Base-by-base conservation (phyloP, 1,139 yeast species). In the Saccharomyces hybrid region DNA sequence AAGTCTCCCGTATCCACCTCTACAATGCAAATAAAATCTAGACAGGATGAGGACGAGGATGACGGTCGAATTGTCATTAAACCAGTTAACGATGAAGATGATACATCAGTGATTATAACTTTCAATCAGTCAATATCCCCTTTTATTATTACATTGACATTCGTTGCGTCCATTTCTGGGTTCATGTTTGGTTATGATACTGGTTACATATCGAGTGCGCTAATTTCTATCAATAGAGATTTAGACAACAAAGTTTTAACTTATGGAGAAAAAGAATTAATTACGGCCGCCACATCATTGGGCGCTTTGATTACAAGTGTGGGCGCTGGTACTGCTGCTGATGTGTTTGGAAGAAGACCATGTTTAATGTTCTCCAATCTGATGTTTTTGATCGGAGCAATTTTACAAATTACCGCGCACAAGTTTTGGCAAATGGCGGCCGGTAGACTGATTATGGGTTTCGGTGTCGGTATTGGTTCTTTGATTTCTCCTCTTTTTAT, bases 141-240 rank as follows among this genome's bases (percentile, higher is more conserved):
- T 9, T 72, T 88, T 66, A 87, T 90, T 54, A 74, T 90, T 29
- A 72, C 82, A 41, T 73, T 91, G 55, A 88, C 96, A 0, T 75
- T 86, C 54, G 83, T 88, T 14, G 85, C 97, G 0, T 89, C 97
- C 8, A 84, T 91, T 58, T 89, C 97, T 1, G 98, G 98, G 3
- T 90, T 90, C 71, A 83, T 91, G 89, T 91, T 90, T 72, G 98
- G 98, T 60, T 91, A 91, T 68, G 98, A 91, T 70, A 91, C 98
- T 0, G 98, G 97, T 58, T 91, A 91, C 71, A 89, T 91, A 49
- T 90, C 97, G 1, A 84, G 95, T 14, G 97, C 97, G 0, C 76
- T 91, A 65, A 96, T 90, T 16, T 83, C 89, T 47, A 82, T 91
- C 50, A 90, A 93, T 5, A 80, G 83, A 5, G 96, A 88, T 66